Evolutionary conservation across 805 yeast species (phyloP), one percentile per base, ranked within the genome.

Genomic region (Lipomyces orientalis): DNA sequence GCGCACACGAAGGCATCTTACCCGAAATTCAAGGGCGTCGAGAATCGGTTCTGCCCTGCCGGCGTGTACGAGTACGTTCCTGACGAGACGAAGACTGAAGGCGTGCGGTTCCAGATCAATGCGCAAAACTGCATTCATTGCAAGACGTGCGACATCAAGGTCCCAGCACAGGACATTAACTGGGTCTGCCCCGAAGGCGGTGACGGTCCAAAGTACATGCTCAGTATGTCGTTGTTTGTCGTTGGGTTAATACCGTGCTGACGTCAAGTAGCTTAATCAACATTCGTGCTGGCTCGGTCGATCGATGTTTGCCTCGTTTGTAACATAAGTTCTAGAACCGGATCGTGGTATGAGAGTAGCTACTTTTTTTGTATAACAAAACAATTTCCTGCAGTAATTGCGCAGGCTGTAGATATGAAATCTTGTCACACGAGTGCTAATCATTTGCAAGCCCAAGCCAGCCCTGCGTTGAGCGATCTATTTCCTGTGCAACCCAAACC

Each of bases 131-230:
- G 99, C 82, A 93, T 95, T 72, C 99, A 95, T 79, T 95, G 99
- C 82, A 95, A 95, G 80, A 94, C 71, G 16, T 69, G 99, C 82
- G 99, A 95, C 79, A 95, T 95, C 78, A 95, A 95, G 80, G 96
- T 90, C 9, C 99, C 99, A 7, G 84, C 91, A 0, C 97, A 94
- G 80, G 97, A 93, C 76, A 95, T 95, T 70, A 84, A 86, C 76
- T 95, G 99, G 99, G 86, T 88, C 12, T 97, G 92, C n/a, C 99
- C 99, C 7, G 98, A 95, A 81, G 98, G 99, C 69, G 98, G 98
- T 37, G 99, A 90, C 78, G 99, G 99, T 14, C 99, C 99, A 65
- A 95, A 95, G 79, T 95, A 95, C 54, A 49, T 60, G 37, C 60
- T 64, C 37, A 62, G 65, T 62, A 62, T 19, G 65, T 61, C 6